Conservation (phyloP, 2,329 filamentous ascomycete genomes). For the Teratosphaeria gauchensis region DNA sequence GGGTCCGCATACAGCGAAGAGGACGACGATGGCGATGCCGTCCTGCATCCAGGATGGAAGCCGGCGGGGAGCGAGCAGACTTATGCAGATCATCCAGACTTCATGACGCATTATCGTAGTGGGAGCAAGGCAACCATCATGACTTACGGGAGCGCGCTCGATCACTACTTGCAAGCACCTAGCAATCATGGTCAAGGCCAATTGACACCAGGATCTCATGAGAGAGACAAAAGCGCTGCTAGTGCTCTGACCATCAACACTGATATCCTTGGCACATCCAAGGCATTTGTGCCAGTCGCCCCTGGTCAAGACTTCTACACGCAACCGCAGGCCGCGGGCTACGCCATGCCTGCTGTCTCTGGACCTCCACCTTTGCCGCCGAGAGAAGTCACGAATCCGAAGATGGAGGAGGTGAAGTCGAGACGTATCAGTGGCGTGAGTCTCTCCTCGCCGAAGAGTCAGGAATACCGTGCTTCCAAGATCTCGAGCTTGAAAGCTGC, state of each 20-base stretch:
- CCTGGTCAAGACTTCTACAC: slow-evolving; percentile 10
- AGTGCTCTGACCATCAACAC: background rate
- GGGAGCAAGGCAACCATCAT: background rate
- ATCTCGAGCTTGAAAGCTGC: background rate
- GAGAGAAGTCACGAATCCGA: background rate
- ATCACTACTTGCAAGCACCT: background rate
- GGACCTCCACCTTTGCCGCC: slow-evolving; percentile 7
- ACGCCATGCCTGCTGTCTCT: slow-evolving; percentile 4
- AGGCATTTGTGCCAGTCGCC: background rate
- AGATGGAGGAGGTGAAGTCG: background rate
- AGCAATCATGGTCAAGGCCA: background rate
- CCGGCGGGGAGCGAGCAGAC: slow-evolving; percentile 13
- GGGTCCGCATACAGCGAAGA: slow-evolving; percentile 42
- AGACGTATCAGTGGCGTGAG: background rate
- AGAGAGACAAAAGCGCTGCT: background rate
- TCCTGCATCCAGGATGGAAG: slow-evolving; percentile 8
- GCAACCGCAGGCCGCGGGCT: slow-evolving; percentile 14
- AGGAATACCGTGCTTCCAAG: background rate
- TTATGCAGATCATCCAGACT: slow-evolving; percentile 22
- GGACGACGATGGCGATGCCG: slow-evolving; percentile 31
- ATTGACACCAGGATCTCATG: background rate
- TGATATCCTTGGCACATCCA: background rate
- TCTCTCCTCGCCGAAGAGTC: background rate
- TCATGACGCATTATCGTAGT: slow-evolving; percentile 12
- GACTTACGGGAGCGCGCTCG: background rate